Evolutionary conservation across 202 grass and related monocot genomes (phyloP).

Genomic region (Panicum virgatum): DNA sequence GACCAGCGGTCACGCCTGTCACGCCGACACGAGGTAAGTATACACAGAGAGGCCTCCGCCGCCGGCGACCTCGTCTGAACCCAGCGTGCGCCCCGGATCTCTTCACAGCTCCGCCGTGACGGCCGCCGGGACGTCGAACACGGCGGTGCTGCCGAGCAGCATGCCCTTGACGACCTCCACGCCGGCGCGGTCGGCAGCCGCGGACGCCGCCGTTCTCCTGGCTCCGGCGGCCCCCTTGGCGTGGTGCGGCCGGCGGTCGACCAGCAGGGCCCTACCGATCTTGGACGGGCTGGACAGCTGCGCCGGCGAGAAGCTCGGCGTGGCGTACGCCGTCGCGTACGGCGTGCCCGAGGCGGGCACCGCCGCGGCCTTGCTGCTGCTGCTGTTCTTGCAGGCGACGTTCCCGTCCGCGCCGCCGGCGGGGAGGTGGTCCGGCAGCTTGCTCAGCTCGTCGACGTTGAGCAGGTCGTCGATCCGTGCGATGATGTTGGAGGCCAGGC

Average conservation of each 20-base stretch:
- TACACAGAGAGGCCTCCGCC: not conserved
- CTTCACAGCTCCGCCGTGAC: conserved; percentile 28
- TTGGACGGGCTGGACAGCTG: conserved; percentile 58
- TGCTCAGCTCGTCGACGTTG: conserved; percentile 70
- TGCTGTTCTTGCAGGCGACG: conserved; percentile 28
- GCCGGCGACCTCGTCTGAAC: not conserved
- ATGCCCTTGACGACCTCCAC: conserved; percentile 48
- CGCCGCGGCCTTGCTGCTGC: conserved; percentile 1
- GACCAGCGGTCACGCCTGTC: not conserved
- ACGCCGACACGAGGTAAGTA: not conserved
- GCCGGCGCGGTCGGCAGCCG: conserved; percentile 44
- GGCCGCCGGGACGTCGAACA: conserved; percentile 37
- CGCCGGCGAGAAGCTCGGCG: conserved; percentile 72
- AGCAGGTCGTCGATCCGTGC: conserved; percentile 86
- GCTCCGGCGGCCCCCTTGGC: conserved; percentile 38
- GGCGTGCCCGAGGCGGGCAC: conserved; percentile 82
- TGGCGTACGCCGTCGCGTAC: conserved; percentile 55
- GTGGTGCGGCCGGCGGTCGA: conserved; percentile 57
- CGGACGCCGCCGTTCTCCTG: conserved; percentile 36
- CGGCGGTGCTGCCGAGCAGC: conserved; percentile 3
- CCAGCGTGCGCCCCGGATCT: not conserved
- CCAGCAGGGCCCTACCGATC: conserved; percentile 67
- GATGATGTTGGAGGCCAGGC: conserved; percentile 89
- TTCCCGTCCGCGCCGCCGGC: conserved; percentile 12
- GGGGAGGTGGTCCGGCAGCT: conserved; percentile 39